A percentile compares a stretch with the other conserved stretches of the same genome.
phyloP scores from a whole-genome alignment of 2,329 filamentous ascomycete species.

The Aspergillus unguis region DNA sequence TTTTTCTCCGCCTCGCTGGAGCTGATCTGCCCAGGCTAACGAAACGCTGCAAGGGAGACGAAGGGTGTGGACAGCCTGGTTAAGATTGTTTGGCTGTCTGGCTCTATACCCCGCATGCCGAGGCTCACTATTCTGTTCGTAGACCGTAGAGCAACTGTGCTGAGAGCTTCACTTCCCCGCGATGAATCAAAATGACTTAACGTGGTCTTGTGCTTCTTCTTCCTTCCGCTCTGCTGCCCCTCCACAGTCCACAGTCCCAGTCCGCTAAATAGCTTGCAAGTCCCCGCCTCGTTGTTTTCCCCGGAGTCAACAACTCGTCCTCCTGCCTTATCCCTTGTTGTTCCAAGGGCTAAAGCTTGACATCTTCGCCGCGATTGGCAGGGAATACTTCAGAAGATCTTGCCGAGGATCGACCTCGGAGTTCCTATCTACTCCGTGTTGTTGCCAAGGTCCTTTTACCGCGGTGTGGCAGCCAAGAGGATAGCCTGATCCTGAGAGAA shows the following conservation, averaged over 20 bases:
- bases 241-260: too few relatives aligned
- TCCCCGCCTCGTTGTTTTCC: too few relatives aligned
- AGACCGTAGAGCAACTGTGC: too few relatives aligned
- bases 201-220: not conserved
- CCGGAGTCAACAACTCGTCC: not conserved
- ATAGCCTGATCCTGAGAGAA: conserved; percentile 1
- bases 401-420: conserved; percentile 3
- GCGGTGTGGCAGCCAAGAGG: conserved; percentile 1
- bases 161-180: conserved; percentile 1
- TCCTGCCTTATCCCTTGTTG: not conserved
- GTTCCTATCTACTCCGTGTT: not conserved
- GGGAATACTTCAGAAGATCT: not conserved
- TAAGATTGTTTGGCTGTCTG: not conserved
- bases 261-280: too few relatives aligned
- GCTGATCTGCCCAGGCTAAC: not conserved
- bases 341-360: not conserved
- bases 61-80: not conserved
- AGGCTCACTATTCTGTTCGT: conserved; percentile 5
- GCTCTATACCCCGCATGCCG: conserved; percentile 14
- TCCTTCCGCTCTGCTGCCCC: not conserved
- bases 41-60: conserved; percentile 11
- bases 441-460: not conserved
- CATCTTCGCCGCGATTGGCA: not conserved
- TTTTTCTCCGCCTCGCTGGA: conserved; percentile 1
- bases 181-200: conserved; percentile 2